Conservation (phyloP, 805 yeast genomes). For the Sporopachydermia quercuum region DNA sequence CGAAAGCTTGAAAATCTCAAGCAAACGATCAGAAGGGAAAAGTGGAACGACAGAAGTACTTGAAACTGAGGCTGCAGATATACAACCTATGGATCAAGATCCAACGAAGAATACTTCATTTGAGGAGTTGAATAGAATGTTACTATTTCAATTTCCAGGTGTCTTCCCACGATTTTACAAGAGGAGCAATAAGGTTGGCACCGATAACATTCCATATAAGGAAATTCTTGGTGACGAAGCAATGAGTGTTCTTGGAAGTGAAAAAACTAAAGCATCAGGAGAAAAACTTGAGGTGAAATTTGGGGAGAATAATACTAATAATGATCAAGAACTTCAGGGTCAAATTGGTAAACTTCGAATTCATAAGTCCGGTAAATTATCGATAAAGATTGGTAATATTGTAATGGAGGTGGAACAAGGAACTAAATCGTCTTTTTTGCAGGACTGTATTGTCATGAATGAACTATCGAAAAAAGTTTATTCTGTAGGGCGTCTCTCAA, state of each 20-base stretch:
- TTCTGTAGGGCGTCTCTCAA: constrained; percentile 38
- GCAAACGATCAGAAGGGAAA: constrained; percentile 1
- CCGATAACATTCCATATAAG: constrained; percentile 5
- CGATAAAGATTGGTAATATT: constrained; percentile 59
- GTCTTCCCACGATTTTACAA: constrained; percentile 24
- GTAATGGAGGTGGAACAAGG: constrained; percentile 61
- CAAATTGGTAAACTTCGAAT: constrained; percentile 57
- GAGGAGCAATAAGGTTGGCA: constrained; percentile 8
- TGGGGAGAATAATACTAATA: constrained; percentile 5
- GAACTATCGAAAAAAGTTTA: constrained; percentile 27
- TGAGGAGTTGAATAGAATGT: constrained; percentile 14
- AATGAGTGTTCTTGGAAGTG: background rate
- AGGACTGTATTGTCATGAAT: constrained; percentile 52
- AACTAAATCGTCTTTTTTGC: constrained; percentile 50
- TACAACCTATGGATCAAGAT: background rate
- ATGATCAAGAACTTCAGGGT: constrained; percentile 27
- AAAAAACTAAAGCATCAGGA: too few species aligned
- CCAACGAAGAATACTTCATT: constrained; percentile 3
- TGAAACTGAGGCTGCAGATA: background rate
- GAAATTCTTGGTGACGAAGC: too few species aligned
- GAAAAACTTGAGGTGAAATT: too few species aligned
- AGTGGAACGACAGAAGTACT: background rate
- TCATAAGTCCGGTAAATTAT: constrained; percentile 72
- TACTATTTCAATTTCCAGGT: constrained; percentile 36
- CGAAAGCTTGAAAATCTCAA: constrained; percentile 4